Percentiles rank a stretch among this genome's conserved stretches.
Evolutionary conservation across 2,329 filamentous ascomycete species (phyloP).

Genomic region (Cladophialophora yegresii): DNA sequence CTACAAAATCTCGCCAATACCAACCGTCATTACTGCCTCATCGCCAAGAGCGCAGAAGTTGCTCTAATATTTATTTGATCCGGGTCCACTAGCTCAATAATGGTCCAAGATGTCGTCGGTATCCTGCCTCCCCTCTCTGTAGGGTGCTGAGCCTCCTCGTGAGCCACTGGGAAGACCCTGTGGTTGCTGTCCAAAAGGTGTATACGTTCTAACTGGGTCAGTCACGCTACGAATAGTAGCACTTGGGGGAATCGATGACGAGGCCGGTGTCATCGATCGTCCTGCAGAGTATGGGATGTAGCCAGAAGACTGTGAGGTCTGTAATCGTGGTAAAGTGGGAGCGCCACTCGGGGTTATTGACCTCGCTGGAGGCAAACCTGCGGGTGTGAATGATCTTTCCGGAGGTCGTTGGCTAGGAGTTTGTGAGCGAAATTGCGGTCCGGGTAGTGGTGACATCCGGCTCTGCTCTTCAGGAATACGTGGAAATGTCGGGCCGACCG

Average conservation of each 20-base stretch:
- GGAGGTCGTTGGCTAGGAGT: slow-evolving; percentile 29
- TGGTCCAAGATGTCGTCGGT: slow-evolving; percentile 36
- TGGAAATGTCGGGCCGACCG: slow-evolving; percentile 23
- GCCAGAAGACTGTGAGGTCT: slow-evolving; percentile 20
- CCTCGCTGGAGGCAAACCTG: slow-evolving; percentile 21
- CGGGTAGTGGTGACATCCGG: slow-evolving; percentile 32
- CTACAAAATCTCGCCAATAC: slow-evolving; percentile 27
- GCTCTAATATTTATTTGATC: neutral
- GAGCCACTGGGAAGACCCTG: slow-evolving; percentile 13
- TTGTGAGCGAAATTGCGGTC: slow-evolving; percentile 28
- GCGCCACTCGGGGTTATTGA: slow-evolving; percentile 25
- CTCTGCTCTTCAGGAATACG: slow-evolving; percentile 31
- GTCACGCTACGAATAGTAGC: slow-evolving; percentile 23
- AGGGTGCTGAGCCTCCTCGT: slow-evolving; percentile 20
- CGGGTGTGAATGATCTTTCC: slow-evolving; percentile 33
- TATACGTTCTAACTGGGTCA: slow-evolving; percentile 24
- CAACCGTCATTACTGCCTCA: slow-evolving; percentile 29
- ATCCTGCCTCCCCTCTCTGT: slow-evolving; percentile 28
- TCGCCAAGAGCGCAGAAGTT: slow-evolving; percentile 16
- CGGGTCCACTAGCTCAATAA: slow-evolving; percentile 28
- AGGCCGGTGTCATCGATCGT: slow-evolving; percentile 29
- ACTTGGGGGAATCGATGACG: slow-evolving; percentile 24
- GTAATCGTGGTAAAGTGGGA: slow-evolving; percentile 29
- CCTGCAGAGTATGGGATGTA: slow-evolving; percentile 30
- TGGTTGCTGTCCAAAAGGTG: slow-evolving; percentile 20